Percentiles rank a stretch among this genome's conserved stretches.
phyloP scores from a whole-genome alignment of 2,329 filamentous ascomycete species.

The Lanzia echinophila region DNA sequence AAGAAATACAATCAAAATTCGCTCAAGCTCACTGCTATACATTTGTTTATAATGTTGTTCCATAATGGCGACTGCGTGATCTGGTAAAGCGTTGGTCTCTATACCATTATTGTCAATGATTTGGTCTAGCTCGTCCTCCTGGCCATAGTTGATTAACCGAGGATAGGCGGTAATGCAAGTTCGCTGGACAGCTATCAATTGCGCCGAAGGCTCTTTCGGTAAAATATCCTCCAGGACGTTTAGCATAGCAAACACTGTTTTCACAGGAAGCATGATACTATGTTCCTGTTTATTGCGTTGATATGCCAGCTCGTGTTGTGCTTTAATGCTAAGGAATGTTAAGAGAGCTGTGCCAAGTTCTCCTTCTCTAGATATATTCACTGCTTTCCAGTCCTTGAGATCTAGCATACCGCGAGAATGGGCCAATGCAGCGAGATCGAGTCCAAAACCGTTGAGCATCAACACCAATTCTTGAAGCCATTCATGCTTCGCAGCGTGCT shows the following conservation, averaged over 20 bases:
- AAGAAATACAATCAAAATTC: too few species aligned
- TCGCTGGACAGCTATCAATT: slow-evolving; percentile 75
- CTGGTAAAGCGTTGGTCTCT: slow-evolving; percentile 72
- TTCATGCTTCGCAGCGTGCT: slow-evolving; percentile 72
- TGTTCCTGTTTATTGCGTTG: slow-evolving; percentile 57
- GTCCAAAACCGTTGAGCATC: slow-evolving; percentile 64
- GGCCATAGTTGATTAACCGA: slow-evolving; percentile 86
- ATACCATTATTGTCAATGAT: slow-evolving; percentile 81
- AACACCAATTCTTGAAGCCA: slow-evolving; percentile 76
- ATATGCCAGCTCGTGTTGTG: slow-evolving; percentile 68
- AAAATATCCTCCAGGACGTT: slow-evolving; percentile 69
- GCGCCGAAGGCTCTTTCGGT: slow-evolving; percentile 51
- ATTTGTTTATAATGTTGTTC: slow-evolving; percentile 97
- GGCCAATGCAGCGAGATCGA: slow-evolving; percentile 80
- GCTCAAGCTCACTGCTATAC: slow-evolving; percentile 86
- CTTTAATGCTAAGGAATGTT: slow-evolving; percentile 80
- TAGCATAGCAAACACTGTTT: slow-evolving; percentile 75
- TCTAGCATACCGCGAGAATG: slow-evolving; percentile 77
- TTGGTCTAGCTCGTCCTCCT: slow-evolving; percentile 71
- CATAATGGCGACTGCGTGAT: slow-evolving; percentile 81
- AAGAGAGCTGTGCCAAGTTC: slow-evolving; percentile 66
- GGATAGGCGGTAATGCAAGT: slow-evolving; percentile 90
- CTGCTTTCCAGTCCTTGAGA: slow-evolving; percentile 71
- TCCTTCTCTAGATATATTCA: slow-evolving; percentile 57
- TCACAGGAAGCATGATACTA: slow-evolving; percentile 72